Conservation (phyloP, 768 basidiomycete species). For the Lactarius evosmus region DNA sequence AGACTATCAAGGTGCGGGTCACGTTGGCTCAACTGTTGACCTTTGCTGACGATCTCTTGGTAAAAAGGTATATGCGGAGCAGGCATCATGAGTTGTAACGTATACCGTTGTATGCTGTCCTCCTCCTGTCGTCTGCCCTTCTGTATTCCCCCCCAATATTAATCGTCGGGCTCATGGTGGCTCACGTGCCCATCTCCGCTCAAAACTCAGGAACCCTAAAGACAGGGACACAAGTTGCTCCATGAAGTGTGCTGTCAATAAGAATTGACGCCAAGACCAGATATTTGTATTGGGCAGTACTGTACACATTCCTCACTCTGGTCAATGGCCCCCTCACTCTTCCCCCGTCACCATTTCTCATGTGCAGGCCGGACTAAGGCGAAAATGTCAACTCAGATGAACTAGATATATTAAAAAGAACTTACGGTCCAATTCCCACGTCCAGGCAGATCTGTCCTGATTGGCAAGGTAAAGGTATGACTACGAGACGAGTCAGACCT, state of each 20-base stretch:
- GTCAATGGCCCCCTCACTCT: background rate
- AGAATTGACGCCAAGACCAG: background rate
- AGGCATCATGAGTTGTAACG: slow-evolving; percentile 43
- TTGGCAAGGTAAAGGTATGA: slow-evolving; percentile 61
- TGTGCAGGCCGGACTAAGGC: slow-evolving; percentile 50
- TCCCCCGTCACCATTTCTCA: slow-evolving; percentile 46
- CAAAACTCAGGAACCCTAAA: too few species aligned
- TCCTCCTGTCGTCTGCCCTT: background rate
- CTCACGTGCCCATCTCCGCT: background rate
- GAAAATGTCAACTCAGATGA: background rate
- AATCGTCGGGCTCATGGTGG: background rate
- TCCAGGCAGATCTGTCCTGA: slow-evolving; percentile 70
- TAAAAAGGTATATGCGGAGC: slow-evolving; percentile 65
- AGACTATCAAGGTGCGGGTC: slow-evolving; percentile 87
- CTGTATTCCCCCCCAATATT: background rate
- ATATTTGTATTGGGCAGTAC: background rate
- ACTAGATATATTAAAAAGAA: slow-evolving; percentile 7
- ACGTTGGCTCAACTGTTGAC: slow-evolving; percentile 6
- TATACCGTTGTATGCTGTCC: background rate
- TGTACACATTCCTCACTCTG: background rate
- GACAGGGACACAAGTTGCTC: too few species aligned
- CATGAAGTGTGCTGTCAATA: too few species aligned
- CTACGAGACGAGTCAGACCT: slow-evolving; percentile 35
- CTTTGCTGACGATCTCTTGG: background rate
- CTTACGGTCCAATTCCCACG: slow-evolving; percentile 78